phyloP scores from a whole-genome alignment of 164 flowering plant species.

The Sedum album region DNA sequence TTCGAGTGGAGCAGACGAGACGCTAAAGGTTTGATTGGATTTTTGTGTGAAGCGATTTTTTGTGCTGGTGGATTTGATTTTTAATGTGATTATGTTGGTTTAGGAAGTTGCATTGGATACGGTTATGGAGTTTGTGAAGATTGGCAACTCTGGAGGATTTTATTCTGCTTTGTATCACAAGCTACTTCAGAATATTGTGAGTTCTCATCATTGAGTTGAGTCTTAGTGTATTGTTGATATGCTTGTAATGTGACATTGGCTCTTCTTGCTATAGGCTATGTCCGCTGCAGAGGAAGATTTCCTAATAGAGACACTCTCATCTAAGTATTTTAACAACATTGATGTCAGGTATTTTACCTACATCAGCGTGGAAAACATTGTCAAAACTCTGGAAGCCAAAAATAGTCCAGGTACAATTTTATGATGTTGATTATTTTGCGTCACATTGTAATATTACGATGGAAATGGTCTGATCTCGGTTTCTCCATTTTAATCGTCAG shows the following conservation, averaged over 20 bases:
- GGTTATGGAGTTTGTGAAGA: slow-evolving; percentile 80
- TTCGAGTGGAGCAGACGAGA: too few relatives aligned
- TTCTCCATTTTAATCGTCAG: neutral
- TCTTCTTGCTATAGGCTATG: slow-evolving; percentile 37
- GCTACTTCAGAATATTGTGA: slow-evolving; percentile 55
- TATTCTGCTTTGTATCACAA: slow-evolving; percentile 53
- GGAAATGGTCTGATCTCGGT: neutral
- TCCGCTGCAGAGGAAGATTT: slow-evolving; percentile 35
- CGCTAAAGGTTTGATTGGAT: slow-evolving; percentile 34
- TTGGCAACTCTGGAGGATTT: slow-evolving; percentile 58
- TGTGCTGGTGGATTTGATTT: too few relatives aligned
- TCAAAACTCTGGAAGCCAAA: slow-evolving; percentile 34
- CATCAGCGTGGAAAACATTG: slow-evolving; percentile 54
- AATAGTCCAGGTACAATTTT: slow-evolving; percentile 28
- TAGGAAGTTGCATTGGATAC: slow-evolving; percentile 74
- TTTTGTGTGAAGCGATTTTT: too few relatives aligned
- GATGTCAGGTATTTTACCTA: slow-evolving; percentile 84
- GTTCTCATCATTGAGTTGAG: slow-evolving; percentile 12
- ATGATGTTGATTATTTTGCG: neutral
- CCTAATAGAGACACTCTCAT: slow-evolving; percentile 37
- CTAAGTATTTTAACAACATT: slow-evolving; percentile 70
- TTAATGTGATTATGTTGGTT: neutral
- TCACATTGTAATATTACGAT: neutral
- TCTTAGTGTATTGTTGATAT: neutral
- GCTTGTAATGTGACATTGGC: too few relatives aligned